Base-by-base conservation (phyloP, 176 grass and related monocot genomes). In the Luzula sylvatica region DNA sequence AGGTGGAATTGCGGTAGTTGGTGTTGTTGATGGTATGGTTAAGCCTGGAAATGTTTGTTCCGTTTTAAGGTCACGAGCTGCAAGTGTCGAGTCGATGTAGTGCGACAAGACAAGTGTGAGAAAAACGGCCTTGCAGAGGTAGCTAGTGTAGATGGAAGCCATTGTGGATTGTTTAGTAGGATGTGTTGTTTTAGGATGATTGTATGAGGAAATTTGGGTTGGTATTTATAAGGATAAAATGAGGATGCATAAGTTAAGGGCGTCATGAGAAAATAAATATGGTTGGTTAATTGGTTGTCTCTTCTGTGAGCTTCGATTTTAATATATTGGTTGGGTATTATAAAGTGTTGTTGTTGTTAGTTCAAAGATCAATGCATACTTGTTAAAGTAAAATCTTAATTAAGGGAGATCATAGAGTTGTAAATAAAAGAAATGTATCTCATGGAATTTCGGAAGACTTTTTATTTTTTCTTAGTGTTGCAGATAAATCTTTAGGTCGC, bases 21-120 rank as follows among this genome's bases (percentile, higher is more conserved):
- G 24, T 63, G 4, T 23, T 4, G 46, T 3, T 30, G 15, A 45
- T n/a, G 58, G 58, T 29, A 48, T 6, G 1, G 41, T 46, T n/a
- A 63, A 15, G 3, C 39, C 58, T 5, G 58, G 58, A 39, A 63
- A 63, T 12, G 58, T 63, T 29, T 63, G 23, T 8, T 63, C 18
- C 1, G 58, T 11, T 5, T 2, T 63, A 38, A 63, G 8, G 23
- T 63, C 58, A 26, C 58, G 58, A 47, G 23, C 41, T 2, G 58
- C 58, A 63, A 27, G 7, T 15, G 26, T 24, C 7, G 42, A 18
- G 23, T 26, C 8, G 3, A 48, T 28, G 58, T 63, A 27, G 12
- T 17, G 28, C 46, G 58, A 43, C 16, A 63, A 6, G 41, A 48
- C 42, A 63, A 12, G 38, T 11, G 8, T 43, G 46, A 48, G 21